A percentile compares a stretch with the other conserved stretches of the same genome.
Conservation (phyloP, 2,329 filamentous ascomycete genomes). For the Penicillium brasilianum region DNA sequence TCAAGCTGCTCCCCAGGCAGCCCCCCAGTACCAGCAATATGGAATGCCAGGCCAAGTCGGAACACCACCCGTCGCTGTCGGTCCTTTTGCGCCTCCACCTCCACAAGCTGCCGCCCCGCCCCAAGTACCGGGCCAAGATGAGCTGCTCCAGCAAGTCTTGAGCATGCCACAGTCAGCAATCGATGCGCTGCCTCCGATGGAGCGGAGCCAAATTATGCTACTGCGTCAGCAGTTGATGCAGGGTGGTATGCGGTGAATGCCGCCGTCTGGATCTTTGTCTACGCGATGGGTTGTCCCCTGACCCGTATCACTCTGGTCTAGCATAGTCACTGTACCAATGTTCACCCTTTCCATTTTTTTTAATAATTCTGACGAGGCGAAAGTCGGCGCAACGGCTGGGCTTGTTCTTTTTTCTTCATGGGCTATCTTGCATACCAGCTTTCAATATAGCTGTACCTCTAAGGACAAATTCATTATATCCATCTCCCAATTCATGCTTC, state of each 20-base stretch:
- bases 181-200: conserved; percentile 74
- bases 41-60: conserved; percentile 53
- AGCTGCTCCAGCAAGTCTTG: conserved; percentile 80
- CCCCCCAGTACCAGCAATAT: conserved; percentile 46
- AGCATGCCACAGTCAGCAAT: conserved; percentile 80
- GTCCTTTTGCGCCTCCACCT: conserved; percentile 51
- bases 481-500: not conserved
- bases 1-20: conserved; percentile 44
- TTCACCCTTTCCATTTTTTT: not conserved
- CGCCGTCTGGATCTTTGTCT: not conserved
- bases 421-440: conserved; percentile 21
- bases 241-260: conserved; percentile 41
- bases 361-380: conserved; percentile 18
- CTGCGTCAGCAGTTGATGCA: conserved; percentile 69
- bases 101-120: conserved; percentile 49
- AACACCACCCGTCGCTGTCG: conserved; percentile 56
- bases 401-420: conserved; percentile 5
- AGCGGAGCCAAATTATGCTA: conserved; percentile 78
- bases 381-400: conserved; percentile 23
- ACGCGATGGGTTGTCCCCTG: not conserved
- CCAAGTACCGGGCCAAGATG: conserved; percentile 65
- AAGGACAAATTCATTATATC: conserved; percentile 9
- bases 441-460: conserved; percentile 6
- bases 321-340: not conserved
- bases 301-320: not conserved